A percentile compares a stretch with the other conserved stretches of the same genome.
These are phyloP conservation scores for Penstemon newberryi DNA, from an alignment of 257 asterid species.

Conservation along the genomic window DNA sequence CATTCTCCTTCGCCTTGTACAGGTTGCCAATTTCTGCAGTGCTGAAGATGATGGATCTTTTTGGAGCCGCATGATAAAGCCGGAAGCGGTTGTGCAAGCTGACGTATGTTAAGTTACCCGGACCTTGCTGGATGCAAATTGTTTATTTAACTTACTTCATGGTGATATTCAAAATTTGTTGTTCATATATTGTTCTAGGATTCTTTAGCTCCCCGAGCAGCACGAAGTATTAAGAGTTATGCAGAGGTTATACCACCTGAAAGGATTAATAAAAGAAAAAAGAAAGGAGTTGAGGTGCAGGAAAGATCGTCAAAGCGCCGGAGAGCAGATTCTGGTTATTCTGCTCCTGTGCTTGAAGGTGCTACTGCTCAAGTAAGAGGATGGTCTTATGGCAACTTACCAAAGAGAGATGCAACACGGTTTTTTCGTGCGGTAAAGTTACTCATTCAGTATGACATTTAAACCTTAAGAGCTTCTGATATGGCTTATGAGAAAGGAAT, in stretches of 20 bases:
- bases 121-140: constrained; percentile 21
- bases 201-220: constrained; percentile 96
- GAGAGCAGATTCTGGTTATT: constrained; percentile 67
- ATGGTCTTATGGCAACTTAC: constrained; percentile 92
- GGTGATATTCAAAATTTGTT: constrained; percentile 22
- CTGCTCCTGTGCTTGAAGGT: constrained; percentile 85
- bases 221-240: constrained; percentile 85
- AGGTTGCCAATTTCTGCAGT: constrained; percentile 95
- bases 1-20: constrained; percentile 27
- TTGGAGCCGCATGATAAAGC: constrained; percentile 99
- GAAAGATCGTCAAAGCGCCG: constrained; percentile 85
- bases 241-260: constrained; percentile 78
- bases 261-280: constrained; percentile 71
- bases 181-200: constrained; percentile 49
- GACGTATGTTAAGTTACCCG: constrained; percentile 51
- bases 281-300: constrained; percentile 73
- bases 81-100: constrained; percentile 80
- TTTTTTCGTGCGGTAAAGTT: constrained; percentile 83
- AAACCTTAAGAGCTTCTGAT: constrained; percentile 7
- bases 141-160: constrained; percentile 15
- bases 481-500: not conserved
- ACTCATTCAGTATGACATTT: constrained; percentile 8
- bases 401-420: constrained; percentile 95
- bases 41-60: constrained; percentile 96
- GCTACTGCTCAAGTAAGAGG: constrained; percentile 94